Evolutionary conservation across 495 filamentous ascomycete species (phyloP).

Genomic region (Aspergillus indologenus): DNA sequence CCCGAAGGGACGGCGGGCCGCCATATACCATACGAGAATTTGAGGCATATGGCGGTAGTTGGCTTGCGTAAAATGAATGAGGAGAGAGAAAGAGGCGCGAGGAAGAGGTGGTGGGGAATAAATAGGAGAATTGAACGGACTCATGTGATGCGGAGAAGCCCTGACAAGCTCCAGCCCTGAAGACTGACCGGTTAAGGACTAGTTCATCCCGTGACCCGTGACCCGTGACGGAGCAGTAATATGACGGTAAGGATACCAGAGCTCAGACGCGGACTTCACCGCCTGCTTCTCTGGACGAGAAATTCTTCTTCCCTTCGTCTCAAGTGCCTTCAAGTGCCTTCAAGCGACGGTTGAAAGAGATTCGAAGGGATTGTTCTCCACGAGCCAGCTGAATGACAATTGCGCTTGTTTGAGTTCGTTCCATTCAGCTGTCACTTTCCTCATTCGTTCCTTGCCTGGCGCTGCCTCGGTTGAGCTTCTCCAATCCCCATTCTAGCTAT

Average conservation of each 20-base stretch:
- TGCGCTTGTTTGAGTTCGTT: background rate
- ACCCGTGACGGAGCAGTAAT: no score
- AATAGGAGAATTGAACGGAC: background rate
- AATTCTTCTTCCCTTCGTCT: background rate
- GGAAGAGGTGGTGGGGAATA: conserved; percentile 11
- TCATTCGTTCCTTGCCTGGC: background rate
- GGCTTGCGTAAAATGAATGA: conserved; percentile 38
- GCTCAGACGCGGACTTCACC: background rate
- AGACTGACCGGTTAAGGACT: background rate
- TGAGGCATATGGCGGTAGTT: conserved; percentile 27
- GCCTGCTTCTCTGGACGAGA: background rate
- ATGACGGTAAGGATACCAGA: background rate
- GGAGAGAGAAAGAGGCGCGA: conserved; percentile 15
- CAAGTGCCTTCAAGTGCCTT: background rate
- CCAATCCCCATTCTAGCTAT: background rate
- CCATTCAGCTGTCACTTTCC: background rate
- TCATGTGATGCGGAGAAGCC: conserved; percentile 4
- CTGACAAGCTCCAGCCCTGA: background rate
- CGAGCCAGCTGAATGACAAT: background rate
- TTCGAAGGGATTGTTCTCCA: background rate
- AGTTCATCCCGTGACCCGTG: background rate
- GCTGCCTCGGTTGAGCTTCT: background rate
- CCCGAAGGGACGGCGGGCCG: conserved; percentile 24
- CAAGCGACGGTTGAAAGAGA: background rate
- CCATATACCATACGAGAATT: conserved; percentile 26